Evolutionary conservation across 495 filamentous ascomycete species (phyloP), one percentile per base, ranked within the genome.

Genomic region (Annulohypoxylon maeteangense): DNA sequence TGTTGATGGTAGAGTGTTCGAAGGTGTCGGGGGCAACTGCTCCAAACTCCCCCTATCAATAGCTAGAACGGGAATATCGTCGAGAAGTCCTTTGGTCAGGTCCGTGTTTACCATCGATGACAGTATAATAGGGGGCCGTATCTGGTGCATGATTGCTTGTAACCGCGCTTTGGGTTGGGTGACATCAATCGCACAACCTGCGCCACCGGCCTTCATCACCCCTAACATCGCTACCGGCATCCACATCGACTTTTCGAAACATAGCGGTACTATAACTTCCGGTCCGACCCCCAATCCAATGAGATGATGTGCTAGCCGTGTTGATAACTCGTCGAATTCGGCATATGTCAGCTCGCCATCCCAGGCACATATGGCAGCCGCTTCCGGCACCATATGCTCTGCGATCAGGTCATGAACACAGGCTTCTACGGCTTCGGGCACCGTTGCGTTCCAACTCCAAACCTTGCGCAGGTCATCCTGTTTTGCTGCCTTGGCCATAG

Each of bases 201-300:
- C 78, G n/a, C 70, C 81, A 11, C 83, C 83, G 10, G 83, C 75
- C 18, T 80, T 81, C 31, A 85, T 51, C 7, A 84, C 72, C 1
- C 69, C 84, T 5, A 86, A 48, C 11, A 81, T 77, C 1, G 81
- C 74, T 8, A 85, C 78, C n/a, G 79, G 38, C 38, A 74, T 75
- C 80, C 78, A 79, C 48, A 74, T 76, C 10, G 81, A 84, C 68
- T 86, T 86, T 36, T 85, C 78, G 18, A 85, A 74, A 61, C 78
- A 81, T 12, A 87, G 65, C 1, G 81, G 79, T 7, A 86, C 76
- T 22, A 81, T 47, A 68, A 0, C 60, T 61, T 87, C 87, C 0
- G 82, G 83, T 1, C 81, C 80, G 31, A 89, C 82, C 4, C 87
- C 85, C 16, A 4, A 25, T 29, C 4, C 8, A 4, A 53, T 18